Conservation (phyloP, 768 basidiomycete species). For the Boletus subparvulus region DNA sequence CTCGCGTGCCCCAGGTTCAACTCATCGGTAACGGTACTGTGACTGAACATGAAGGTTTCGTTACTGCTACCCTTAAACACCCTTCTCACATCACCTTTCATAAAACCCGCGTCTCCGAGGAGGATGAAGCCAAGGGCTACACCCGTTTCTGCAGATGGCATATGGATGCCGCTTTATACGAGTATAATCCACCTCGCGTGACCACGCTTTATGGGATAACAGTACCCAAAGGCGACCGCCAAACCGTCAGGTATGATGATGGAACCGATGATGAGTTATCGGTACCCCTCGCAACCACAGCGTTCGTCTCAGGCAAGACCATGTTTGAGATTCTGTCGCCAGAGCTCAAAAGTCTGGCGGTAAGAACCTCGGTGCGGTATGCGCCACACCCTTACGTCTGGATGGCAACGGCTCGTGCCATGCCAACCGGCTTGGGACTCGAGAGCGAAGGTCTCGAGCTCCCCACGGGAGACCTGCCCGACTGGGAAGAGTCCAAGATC, state of each 20-base stretch:
- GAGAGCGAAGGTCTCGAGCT: slow-evolving; percentile 76
- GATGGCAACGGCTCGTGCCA: slow-evolving; percentile 80
- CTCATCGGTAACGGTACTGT: slow-evolving; percentile 87
- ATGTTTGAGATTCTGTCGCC: slow-evolving; percentile 80
- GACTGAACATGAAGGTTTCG: slow-evolving; percentile 77
- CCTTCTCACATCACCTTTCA: slow-evolving; percentile 87
- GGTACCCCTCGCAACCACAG: slow-evolving; percentile 86
- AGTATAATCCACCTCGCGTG: slow-evolving; percentile 74
- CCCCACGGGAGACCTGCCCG: slow-evolving; percentile 62
- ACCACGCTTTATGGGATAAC: slow-evolving; percentile 80
- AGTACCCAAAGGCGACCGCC: slow-evolving; percentile 64
- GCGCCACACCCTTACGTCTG: slow-evolving; percentile 88
- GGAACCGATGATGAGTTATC: slow-evolving; percentile 80
- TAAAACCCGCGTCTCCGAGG: slow-evolving; percentile 68
- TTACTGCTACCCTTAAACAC: slow-evolving; percentile 77
- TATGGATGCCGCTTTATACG: slow-evolving; percentile 85
- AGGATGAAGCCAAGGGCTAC: slow-evolving; percentile 72
- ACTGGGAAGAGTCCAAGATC: slow-evolving; percentile 76
- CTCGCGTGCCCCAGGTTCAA: slow-evolving; percentile 84
- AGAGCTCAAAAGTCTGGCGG: slow-evolving; percentile 75
- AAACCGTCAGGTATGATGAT: slow-evolving; percentile 78
- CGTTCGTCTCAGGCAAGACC: slow-evolving; percentile 74
- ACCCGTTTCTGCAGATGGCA: slow-evolving; percentile 94
- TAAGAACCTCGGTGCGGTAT: slow-evolving; percentile 72
- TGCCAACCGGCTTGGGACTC: slow-evolving; percentile 80